Base-by-base conservation (phyloP, 441 rosid genomes). In the Jatropha podagrica region DNA sequence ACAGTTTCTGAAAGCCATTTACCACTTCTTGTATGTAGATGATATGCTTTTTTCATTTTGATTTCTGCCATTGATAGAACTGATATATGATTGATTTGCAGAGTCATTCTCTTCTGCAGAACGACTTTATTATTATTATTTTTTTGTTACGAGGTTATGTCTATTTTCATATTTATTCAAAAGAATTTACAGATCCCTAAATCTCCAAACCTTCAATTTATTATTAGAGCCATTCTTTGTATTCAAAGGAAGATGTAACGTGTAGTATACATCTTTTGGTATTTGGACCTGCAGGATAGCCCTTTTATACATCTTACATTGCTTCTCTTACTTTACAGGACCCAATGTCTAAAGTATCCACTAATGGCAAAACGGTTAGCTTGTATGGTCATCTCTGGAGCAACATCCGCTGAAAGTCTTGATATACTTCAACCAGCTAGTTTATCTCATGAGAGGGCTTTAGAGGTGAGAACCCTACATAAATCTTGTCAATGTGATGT, bases 401-500 rank as follows among this genome's bases (percentile, higher is more conserved):
- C 84, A 72, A 84, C 78, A 69, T 69, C 90, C 17, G 82, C 88
- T 48, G 85, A 86, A 65, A 74, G 78, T 77, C 82, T 88, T 72
- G 87, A 94, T 80, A 88, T 94, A 83, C 93, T 91, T 77, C 96
- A 92, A 72, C 95, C 93, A 18, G 88, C 90, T 68, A 79, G 71
- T 79, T 83, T 92, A 74, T 81, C 87, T 58, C 68, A 75, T 65
- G 85, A 77, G 82, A 79, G 87, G 93, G 81, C 85, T 78, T 77
- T 79, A 73, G 62, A 77, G 91, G 96, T 88, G 67, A 85, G 85
- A 62, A 68, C 13, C 69, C 67, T 72, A 7, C 51, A n/a, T 42
- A 12, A 10, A 23, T 18, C 42, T 76, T 41, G 70, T 67, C 64
- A 14, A 27, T 26, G 20, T 42, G 46, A 42, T 60, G 8, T 58